phyloP scores from a whole-genome alignment of 2,329 filamentous ascomycete species.

The Trichoderma simmonsii region DNA sequence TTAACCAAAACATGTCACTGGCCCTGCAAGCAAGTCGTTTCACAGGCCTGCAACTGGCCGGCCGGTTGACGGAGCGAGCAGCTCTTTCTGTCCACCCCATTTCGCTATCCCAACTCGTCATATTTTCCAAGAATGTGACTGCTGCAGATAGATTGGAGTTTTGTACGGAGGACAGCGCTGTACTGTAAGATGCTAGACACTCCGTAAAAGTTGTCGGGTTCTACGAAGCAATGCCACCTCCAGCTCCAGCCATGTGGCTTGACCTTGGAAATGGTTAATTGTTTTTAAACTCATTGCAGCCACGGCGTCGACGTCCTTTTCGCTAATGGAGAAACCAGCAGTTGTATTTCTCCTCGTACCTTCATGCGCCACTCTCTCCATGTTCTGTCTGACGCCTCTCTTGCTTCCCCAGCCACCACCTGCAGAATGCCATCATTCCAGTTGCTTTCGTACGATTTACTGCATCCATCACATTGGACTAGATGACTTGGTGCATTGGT shows the following conservation, averaged over 20 bases:
- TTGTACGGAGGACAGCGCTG: neutral
- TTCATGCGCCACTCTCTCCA: neutral
- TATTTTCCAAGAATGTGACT: slow-evolving; percentile 6
- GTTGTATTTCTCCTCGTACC: neutral
- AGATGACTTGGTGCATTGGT: neutral
- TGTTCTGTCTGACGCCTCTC: neutral
- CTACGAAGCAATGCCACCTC: neutral
- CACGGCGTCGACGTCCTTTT: neutral
- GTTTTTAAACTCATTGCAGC: neutral
- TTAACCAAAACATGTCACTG: neutral
- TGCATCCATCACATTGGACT: neutral
- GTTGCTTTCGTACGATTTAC: neutral
- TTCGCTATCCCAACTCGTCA: slow-evolving; percentile 13
- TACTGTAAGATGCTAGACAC: too few relatives aligned
- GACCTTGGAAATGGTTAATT: neutral
- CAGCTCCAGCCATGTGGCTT: slow-evolving; percentile 8
- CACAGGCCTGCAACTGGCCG: slow-evolving; percentile 5
- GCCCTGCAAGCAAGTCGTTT: slow-evolving; percentile 1
- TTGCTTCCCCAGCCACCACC: neutral
- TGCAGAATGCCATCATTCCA: slow-evolving; percentile 14
- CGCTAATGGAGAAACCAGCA: neutral
- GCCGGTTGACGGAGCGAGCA: slow-evolving; percentile 5
- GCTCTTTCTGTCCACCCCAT: slow-evolving; percentile 11
- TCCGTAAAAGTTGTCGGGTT: too few relatives aligned
- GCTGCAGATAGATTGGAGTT: slow-evolving; percentile 7